Conservation (phyloP, 75 land plant genomes). For the Pinus tabuliformis region DNA sequence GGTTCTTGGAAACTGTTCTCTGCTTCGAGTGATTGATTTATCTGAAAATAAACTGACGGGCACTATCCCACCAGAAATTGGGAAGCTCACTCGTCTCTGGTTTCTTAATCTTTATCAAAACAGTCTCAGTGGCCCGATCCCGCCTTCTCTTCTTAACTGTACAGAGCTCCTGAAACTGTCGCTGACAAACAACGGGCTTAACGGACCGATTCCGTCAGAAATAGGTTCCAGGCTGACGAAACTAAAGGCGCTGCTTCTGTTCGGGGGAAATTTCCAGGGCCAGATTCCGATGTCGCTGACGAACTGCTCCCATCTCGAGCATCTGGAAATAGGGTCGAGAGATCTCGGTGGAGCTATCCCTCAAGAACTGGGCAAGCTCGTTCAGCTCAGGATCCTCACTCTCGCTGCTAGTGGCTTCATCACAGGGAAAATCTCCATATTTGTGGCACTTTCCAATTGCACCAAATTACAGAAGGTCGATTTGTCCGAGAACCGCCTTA, state of each 20-base stretch:
- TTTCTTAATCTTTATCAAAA: slow-evolving; percentile 24
- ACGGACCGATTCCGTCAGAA: not conserved
- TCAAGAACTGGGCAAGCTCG: too few relatives aligned
- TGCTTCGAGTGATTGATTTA: slow-evolving; percentile 38
- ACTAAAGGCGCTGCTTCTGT: not conserved
- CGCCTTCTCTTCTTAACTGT: not conserved
- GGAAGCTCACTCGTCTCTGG: not conserved
- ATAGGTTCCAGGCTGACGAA: not conserved
- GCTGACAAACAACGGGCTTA: not conserved
- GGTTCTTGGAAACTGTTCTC: slow-evolving; percentile 38
- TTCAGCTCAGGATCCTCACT: too few relatives aligned
- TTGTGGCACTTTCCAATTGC: too few relatives aligned
- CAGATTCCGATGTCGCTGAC: not conserved
- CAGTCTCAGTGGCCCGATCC: not conserved
- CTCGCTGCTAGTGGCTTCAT: not conserved
- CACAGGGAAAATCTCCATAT: not conserved
- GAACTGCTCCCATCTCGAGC: slow-evolving; percentile 6
- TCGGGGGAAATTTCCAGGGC: not conserved
- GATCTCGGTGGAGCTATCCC: too few relatives aligned
- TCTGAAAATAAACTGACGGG: slow-evolving; percentile 50
- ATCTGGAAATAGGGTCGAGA: too few relatives aligned
- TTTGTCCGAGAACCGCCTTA: too few relatives aligned
- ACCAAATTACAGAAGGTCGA: too few relatives aligned
- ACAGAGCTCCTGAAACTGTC: not conserved
- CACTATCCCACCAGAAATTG: too few relatives aligned